Evolutionary conservation across 495 filamentous ascomycete species (phyloP).

Genomic region (Hyaloscypha variabilis): DNA sequence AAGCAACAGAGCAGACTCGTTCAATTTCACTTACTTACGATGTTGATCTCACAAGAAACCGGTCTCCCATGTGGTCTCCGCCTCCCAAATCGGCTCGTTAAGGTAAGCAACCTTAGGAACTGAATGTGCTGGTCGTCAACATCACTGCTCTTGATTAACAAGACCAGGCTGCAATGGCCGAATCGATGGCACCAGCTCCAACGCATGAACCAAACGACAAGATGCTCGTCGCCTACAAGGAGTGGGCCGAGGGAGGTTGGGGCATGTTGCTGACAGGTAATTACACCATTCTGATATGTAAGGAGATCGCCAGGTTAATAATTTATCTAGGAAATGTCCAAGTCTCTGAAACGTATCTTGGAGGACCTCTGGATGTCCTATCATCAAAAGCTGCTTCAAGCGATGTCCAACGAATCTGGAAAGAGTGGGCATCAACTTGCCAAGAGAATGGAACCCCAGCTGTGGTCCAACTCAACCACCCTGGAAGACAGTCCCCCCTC

Average conservation of each 20-base stretch:
- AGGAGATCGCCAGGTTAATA: slow-evolving; percentile 27
- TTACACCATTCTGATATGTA: slow-evolving; percentile 34
- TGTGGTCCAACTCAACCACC: slow-evolving; percentile 61
- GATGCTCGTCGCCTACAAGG: slow-evolving; percentile 45
- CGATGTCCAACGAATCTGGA: slow-evolving; percentile 42
- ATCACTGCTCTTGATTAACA: neutral
- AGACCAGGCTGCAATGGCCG: slow-evolving; percentile 52
- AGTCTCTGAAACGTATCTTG: slow-evolving; percentile 53
- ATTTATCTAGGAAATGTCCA: slow-evolving; percentile 51
- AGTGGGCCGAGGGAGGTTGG: slow-evolving; percentile 55
- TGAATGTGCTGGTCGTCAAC: neutral
- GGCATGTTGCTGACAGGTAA: slow-evolving; percentile 51
- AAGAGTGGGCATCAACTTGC: slow-evolving; percentile 46
- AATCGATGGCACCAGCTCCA: slow-evolving; percentile 50
- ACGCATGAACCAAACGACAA: slow-evolving; percentile 54
- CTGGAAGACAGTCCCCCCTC: slow-evolving; percentile 57
- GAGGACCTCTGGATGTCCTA: slow-evolving; percentile 38
- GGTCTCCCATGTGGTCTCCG: slow-evolving; percentile 53
- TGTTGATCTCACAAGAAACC: slow-evolving; percentile 43
- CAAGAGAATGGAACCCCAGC: slow-evolving; percentile 50
- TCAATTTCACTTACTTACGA: neutral
- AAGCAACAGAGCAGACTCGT: neutral
- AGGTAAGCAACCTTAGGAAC: slow-evolving; percentile 38
- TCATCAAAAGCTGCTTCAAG: slow-evolving; percentile 19
- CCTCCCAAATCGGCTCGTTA: slow-evolving; percentile 54